Percentiles rank a stretch among this genome's conserved stretches.
phyloP scores from a whole-genome alignment of 306 rosid species.

The Cicer yamashitae region DNA sequence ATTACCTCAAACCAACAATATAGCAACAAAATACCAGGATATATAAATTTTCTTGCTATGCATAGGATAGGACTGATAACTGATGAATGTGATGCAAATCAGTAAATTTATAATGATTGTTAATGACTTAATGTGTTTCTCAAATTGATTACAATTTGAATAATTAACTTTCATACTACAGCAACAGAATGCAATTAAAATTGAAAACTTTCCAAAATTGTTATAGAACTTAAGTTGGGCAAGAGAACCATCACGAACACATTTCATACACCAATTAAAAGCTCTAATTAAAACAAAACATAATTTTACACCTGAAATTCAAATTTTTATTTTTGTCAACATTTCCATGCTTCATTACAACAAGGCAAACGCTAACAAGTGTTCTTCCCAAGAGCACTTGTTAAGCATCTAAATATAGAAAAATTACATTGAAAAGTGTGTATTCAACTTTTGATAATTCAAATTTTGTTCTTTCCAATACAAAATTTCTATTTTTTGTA shows the following conservation, averaged over 20 bases:
- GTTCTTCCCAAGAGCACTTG: no score
- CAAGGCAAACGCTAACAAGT: no score
- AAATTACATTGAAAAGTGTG: no score
- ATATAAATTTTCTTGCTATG: not conserved
- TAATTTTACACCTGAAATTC: slow-evolving; percentile 26
- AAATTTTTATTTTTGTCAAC: not conserved
- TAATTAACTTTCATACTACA: not conserved
- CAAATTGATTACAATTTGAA: slow-evolving; percentile 6
- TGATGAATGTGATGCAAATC: not conserved
- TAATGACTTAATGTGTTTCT: not conserved
- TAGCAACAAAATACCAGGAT: not conserved
- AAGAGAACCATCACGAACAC: not conserved
- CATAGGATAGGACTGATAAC: slow-evolving; percentile 13
- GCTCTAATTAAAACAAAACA: slow-evolving; percentile 13
- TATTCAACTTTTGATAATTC: no score
- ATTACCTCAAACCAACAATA: slow-evolving; percentile 27
- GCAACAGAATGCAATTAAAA: not conserved
- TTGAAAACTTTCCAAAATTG: slow-evolving; percentile 15
- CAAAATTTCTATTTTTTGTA: no score
- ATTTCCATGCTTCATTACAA: slow-evolving; percentile 29
- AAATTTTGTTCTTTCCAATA: no score
- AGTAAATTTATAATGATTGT: slow-evolving; percentile 28
- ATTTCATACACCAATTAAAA: slow-evolving; percentile 30
- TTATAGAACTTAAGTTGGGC: slow-evolving; percentile 26
- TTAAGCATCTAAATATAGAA: no score